A percentile compares a stretch with the other conserved stretches of the same genome.
phyloP scores from a whole-genome alignment of 2,329 filamentous ascomycete species.

The Aspergillus carbonarius region DNA sequence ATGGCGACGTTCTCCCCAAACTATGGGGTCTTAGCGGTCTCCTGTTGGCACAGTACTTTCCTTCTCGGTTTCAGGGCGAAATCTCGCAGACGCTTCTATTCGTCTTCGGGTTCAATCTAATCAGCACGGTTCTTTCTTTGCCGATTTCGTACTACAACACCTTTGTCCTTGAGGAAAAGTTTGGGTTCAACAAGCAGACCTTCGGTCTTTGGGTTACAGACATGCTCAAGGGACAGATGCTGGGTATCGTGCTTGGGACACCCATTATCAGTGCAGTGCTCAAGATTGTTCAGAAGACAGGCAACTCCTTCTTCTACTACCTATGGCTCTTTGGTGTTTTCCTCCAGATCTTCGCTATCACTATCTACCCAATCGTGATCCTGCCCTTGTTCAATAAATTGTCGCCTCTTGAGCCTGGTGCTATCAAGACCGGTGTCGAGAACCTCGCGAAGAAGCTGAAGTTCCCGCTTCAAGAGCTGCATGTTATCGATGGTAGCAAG shows the following conservation, averaged over 20 bases:
- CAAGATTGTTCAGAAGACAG: constrained; percentile 90
- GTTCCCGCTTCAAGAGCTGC: constrained; percentile 88
- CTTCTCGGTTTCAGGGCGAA: constrained; percentile 79
- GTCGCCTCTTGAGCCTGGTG: constrained; percentile 81
- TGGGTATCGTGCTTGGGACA: constrained; percentile 75
- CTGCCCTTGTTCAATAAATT: constrained; percentile 98
- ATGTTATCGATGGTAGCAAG: constrained; percentile 93
- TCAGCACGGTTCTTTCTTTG: constrained; percentile 75
- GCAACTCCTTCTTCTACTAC: constrained; percentile 95
- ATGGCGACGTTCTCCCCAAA: constrained; percentile 85
- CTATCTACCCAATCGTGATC: constrained; percentile 92
- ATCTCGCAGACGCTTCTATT: constrained; percentile 93
- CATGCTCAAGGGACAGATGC: constrained; percentile 83
- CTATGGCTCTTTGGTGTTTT: constrained; percentile 89
- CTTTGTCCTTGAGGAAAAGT: constrained; percentile 94
- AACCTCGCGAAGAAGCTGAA: constrained; percentile 76
- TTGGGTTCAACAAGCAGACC: constrained; percentile 99
- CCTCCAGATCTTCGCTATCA: constrained; percentile 91
- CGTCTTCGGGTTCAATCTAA: constrained; percentile 79
- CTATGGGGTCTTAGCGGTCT: constrained; percentile 81
- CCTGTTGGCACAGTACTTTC: constrained; percentile 71
- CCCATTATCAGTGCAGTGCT: constrained; percentile 91
- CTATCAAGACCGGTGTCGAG: constrained; percentile 86
- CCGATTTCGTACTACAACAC: constrained; percentile 88
- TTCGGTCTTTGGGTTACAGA: constrained; percentile 83